Base-by-base conservation (phyloP, 495 filamentous ascomycete species). In the Apodospora peruviana region DNA sequence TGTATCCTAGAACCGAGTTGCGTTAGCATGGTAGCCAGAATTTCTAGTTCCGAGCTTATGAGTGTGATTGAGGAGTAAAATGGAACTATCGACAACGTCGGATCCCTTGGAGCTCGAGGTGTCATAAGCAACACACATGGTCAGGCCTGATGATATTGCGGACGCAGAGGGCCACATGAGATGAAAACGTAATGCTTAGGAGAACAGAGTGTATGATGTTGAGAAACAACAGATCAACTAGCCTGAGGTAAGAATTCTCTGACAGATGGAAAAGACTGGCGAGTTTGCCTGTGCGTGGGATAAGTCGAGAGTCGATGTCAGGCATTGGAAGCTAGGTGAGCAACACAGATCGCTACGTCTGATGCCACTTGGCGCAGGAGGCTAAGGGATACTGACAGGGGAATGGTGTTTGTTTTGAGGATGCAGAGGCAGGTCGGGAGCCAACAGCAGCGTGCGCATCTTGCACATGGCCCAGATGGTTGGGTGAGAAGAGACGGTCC, bases 381-480 rank as follows among this genome's bases (percentile, higher is more conserved):
- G 51, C 27, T 44, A 47, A 51, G 57, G 53, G 50, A 45, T 53
- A 48, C 37, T 16, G 2, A 40, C 14, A 10, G 18, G 37, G 37
- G 12, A 17, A 16, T 9, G 9, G 14, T 14, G 56, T 54, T 50
- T 50, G 12, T 11, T 41, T n/a, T 47, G 60, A 51, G 56, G 53
- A 47, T 18, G 45, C 17, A 44, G 25, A 38, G 36, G 10, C 29
- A 45, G 36, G 47, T 24, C 23, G 23, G 41, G 23, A 57, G 58
- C 72, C 71, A 75, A 73, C 68, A 54, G 52, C 48, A 67, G 44
- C 19, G 45, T 59, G 51, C 41, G 37, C 54, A 66, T 61, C 48
- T 43, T 18, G 62, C 72, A 75, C 72, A 70, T 66, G 65, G 70
- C 47, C 56, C 48, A 51, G 67, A 71, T 64, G 69, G 70, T 73